A percentile compares a stretch with the other conserved stretches of the same genome.
These are phyloP conservation scores for Priceomyces melissophilus DNA, from an alignment of 805 yeast genomes.

Conservation along the genomic window DNA sequence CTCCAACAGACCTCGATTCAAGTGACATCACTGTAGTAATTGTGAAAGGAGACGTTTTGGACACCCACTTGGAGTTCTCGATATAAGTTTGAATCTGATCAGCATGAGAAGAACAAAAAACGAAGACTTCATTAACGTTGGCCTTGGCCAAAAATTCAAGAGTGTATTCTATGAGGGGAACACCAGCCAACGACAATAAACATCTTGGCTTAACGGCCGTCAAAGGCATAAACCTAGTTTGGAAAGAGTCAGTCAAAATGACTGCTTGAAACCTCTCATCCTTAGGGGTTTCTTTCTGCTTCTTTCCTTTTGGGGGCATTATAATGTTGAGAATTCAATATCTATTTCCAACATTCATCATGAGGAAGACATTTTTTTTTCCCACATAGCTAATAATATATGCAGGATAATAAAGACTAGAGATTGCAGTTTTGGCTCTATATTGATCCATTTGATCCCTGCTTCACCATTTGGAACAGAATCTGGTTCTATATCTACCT, in stretches of 20 bases:
- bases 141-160: constrained; percentile 90
- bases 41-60: constrained; percentile 73
- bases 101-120: constrained; percentile 89
- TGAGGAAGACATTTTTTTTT: no score
- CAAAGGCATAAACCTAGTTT: constrained; percentile 89
- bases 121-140: constrained; percentile 82
- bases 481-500: no score
- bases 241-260: constrained; percentile 90
- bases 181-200: constrained; percentile 85
- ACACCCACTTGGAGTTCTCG: constrained; percentile 66
- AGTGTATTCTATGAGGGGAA: constrained; percentile 92
- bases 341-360: no score
- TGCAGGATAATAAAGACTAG: no score
- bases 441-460: no score
- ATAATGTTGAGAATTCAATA: not conserved
- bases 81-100: constrained; percentile 83
- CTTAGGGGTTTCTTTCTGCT: constrained; percentile 56
- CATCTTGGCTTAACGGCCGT: constrained; percentile 87
- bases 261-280: constrained; percentile 88
- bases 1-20: constrained; percentile 91
- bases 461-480: no score
- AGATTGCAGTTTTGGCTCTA: no score
- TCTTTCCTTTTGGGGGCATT: constrained; percentile 49
- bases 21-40: constrained; percentile 76
- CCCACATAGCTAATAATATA: no score